Evolutionary conservation across 179 eudicot species (phyloP), one percentile per base, ranked within the genome.

Genomic region (Drosera spatulata): DNA sequence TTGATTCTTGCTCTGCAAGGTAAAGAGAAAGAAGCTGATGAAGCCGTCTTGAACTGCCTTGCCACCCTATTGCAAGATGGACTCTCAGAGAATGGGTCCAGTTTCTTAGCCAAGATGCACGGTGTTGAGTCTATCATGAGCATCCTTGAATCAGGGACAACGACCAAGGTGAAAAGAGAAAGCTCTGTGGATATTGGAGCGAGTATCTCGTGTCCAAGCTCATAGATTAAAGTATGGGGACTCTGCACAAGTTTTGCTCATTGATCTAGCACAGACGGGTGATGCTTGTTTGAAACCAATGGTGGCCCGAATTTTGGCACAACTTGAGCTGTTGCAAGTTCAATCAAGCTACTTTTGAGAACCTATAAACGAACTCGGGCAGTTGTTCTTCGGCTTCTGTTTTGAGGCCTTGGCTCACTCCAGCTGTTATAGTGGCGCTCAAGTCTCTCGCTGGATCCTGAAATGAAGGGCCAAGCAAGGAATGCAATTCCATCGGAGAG

Each of bases 311-410:
- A n/a, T 93, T 51, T 61, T 93, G 73, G 89, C 93, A 11, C 90
- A 84, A 41, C 97, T 93, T 58, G 88, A 90, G 62, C 71, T 93
- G 13, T 65, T 93, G 82, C 99, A 89, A 66, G 70, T 66, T 44
- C 99, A 93, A 59, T 84, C 97, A 50, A 82, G 79, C 72, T 89
- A 89, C 80, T 93, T 93, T 47, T 93, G 78, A 75, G 51, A 42
- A 5, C 33, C 33, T 22, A 22, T 22, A 22, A 22, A 22, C 33
- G 33, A 22, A 22, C 33, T 22, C 33, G 33, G 33, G 1, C 33
- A 22, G 33, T 1, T 22, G 33, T 22, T 22, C 33, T 22, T 22
- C 33, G 33, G 33, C 33, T 22, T 22, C 33, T 22, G 33, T 22
- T 22, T 22, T 22, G 33, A 22, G 33, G 33, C 33, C 33, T 22